A percentile compares a stretch with the other conserved stretches of the same genome.
Conservation (phyloP, 169 alveolate genomes). For the Cryptosporidium viatorum region DNA sequence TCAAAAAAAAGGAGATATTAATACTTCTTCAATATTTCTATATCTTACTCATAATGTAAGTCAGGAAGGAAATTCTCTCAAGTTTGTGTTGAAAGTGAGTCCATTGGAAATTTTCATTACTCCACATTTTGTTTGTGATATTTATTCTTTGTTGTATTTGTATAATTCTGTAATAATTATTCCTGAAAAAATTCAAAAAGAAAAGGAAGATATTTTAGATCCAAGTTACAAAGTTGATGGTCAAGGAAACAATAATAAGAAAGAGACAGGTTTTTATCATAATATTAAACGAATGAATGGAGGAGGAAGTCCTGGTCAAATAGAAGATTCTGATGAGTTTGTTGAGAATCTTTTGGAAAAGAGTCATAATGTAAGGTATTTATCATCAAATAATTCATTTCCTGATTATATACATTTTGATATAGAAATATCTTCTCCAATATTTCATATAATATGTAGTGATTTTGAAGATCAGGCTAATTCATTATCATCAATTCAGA, state of each 20-base stretch:
- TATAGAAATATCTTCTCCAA: conserved; percentile 65
- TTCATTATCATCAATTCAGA: conserved; percentile 28
- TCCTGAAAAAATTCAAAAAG: conserved; percentile 25
- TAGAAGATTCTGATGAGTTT: conserved; percentile 41
- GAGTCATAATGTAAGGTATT: conserved; percentile 49
- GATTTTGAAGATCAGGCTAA: conserved; percentile 27
- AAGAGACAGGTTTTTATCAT: neutral
- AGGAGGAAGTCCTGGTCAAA: neutral
- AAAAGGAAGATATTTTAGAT: neutral
- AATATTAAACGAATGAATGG: neutral
- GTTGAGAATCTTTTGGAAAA: conserved; percentile 49
- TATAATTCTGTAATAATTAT: conserved; percentile 48
- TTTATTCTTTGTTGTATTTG: conserved; percentile 33
- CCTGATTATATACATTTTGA: conserved; percentile 69
- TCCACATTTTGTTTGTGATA: conserved; percentile 37
- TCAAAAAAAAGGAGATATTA: neutral
- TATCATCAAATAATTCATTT: conserved; percentile 39
- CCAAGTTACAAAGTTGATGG: too few relatives aligned
- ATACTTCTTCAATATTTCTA: conserved; percentile 24
- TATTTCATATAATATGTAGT: conserved; percentile 40
- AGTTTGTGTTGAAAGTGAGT: conserved; percentile 36
- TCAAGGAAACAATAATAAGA: neutral
- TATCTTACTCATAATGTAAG: conserved; percentile 52
- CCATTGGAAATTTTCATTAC: conserved; percentile 58
- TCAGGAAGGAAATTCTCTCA: conserved; percentile 54